Conservation (phyloP, 345 rosid genomes). For the Brassica carinata region DNA sequence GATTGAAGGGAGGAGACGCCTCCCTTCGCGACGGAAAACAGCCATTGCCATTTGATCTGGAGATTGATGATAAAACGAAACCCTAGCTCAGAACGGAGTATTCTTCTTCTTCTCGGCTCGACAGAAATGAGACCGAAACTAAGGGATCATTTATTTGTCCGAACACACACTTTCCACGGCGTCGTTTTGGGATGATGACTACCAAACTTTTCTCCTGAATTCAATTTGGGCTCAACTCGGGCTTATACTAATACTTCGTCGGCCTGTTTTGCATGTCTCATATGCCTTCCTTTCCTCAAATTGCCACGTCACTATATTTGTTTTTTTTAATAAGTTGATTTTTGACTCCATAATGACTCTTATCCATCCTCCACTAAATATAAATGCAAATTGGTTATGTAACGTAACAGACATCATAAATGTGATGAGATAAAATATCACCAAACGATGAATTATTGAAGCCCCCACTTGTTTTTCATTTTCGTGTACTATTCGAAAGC, state of each 20-base stretch:
- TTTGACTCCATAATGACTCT: neutral
- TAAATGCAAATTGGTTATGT: neutral
- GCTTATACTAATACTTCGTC: neutral
- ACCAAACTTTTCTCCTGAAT: slow-evolving; percentile 24
- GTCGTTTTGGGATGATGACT: neutral
- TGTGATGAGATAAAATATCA: slow-evolving; percentile 4
- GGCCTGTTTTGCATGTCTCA: neutral
- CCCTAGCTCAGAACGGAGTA: slow-evolving; percentile 39
- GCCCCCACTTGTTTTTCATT: slow-evolving; percentile 1
- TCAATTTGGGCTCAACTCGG: neutral
- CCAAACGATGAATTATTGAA: neutral
- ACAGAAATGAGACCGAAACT: slow-evolving; percentile 25
- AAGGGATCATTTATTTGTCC: slow-evolving; percentile 21
- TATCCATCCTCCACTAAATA: neutral
- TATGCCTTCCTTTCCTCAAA: neutral
- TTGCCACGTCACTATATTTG: slow-evolving; percentile 11
- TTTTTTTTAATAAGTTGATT: neutral
- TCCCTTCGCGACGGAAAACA: slow-evolving; percentile 8
- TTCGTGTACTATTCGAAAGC: neutral
- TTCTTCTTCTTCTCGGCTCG: slow-evolving; percentile 10
- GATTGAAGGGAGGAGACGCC: slow-evolving; percentile 10
- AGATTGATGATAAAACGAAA: slow-evolving; percentile 20
- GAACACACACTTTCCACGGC: neutral
- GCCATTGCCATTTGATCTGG: neutral
- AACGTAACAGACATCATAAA: slow-evolving; percentile 23